Conservation (phyloP, 352 stramenopile genomes). For the Phytophthora pistaciae region DNA sequence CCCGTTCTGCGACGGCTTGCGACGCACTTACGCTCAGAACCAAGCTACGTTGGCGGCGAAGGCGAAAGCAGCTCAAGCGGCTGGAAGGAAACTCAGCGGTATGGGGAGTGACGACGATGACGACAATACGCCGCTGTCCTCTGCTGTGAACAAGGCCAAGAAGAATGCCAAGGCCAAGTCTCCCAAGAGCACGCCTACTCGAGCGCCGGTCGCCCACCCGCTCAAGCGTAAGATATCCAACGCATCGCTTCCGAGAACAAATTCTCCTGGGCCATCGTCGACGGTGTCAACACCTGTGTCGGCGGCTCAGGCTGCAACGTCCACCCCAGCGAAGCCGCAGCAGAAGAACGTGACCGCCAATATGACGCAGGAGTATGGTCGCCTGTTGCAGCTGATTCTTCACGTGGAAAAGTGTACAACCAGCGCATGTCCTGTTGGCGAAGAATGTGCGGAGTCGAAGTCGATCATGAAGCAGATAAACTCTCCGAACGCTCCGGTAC, state of each 20-base stretch:
- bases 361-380: slow-evolving; percentile 84
- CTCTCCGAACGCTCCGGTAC: slow-evolving; percentile 67
- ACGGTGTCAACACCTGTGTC: slow-evolving; percentile 18
- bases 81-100: slow-evolving; percentile 19
- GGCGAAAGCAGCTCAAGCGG: slow-evolving; percentile 33
- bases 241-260: slow-evolving; percentile 24
- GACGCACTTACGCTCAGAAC: slow-evolving; percentile 63
- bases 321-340: slow-evolving; percentile 31
- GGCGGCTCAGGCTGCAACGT: slow-evolving; percentile 1
- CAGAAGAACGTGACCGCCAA: slow-evolving; percentile 66
- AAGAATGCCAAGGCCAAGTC: slow-evolving; percentile 72
- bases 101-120: slow-evolving; percentile 67
- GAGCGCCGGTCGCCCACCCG: slow-evolving; percentile 4
- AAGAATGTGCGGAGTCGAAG: slow-evolving; percentile 84
- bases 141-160: slow-evolving; percentile 71
- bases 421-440: slow-evolving; percentile 63
- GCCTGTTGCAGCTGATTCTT: slow-evolving; percentile 87
- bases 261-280: slow-evolving; percentile 31
- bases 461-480: slow-evolving; percentile 79
- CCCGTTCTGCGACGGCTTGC: slow-evolving; percentile 83
- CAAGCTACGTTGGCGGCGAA: slow-evolving; percentile 47
- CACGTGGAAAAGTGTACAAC: slow-evolving; percentile 87
- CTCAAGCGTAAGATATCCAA: slow-evolving; percentile 38
- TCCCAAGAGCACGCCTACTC: slow-evolving; percentile 52
- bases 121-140: slow-evolving; percentile 79